Base-by-base conservation (phyloP, 192 early-diverging fungal genomes). In the Coemansia biformis region DNA sequence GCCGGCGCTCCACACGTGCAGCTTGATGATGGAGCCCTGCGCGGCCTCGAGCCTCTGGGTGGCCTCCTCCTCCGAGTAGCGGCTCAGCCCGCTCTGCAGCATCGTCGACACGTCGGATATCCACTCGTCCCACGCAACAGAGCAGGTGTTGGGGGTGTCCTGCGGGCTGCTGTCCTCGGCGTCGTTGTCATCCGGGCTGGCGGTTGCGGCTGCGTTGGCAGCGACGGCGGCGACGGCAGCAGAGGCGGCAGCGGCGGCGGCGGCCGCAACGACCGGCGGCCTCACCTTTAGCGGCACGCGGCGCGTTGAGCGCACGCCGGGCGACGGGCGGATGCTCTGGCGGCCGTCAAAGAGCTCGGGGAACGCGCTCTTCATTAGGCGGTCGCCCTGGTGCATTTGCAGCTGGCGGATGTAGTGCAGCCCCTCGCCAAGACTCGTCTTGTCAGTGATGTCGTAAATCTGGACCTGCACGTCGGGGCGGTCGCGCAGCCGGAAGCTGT, bases 1-100 rank as follows among this genome's bases (percentile, higher is more conserved):
- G 21, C 86, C 86, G 0, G 84, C 86, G 45, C 78, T 81, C 86
- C 86, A 87, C 15, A 83, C 80, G 60, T 87, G 86, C 44, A 87
- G 60, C 55, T 84, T 75, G 50, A 78, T 57, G 1, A 64, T 65
- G 19, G 63, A 59, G 34, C 67, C 56, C 35, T 75, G 71, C 14
- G 71, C 71, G 10, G 14, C 24, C 51, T 58, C 59, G 4, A 75
- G 60, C 35, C 71, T 42, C 30, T 30, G 34, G 4, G 61, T 54
- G 26, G 63, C 48, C 48, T 75, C 71, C 24, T 57, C 42, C 7
- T 73, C 69, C 22, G 53, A 44, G 23, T 65, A 57, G 29, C 51
- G 40, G 18, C 46, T 22, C 43, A 73, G 54, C 18, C 63, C 69
- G 22, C 49, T 34, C 34, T 73, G 62, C 12, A 73, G 50, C 33